Evolutionary conservation across 768 basidiomycete genomes (phyloP).

Genomic region (Rhodocollybia butyracea): DNA sequence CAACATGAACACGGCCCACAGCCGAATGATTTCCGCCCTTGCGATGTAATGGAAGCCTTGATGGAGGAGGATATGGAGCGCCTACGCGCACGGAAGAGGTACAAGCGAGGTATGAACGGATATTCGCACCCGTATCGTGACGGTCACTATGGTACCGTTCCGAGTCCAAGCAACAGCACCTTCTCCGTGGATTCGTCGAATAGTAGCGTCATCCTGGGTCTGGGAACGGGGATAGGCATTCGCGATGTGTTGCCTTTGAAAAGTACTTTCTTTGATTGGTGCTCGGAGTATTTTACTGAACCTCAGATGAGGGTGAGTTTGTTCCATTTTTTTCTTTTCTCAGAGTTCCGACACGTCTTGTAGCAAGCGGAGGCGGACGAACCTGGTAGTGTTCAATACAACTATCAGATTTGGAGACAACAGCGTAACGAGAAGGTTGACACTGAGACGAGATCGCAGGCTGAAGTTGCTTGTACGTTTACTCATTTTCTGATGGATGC

Average conservation of each 20-base stretch:
- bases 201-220: slow-evolving; percentile 67
- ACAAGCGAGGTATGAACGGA: slow-evolving; percentile 28
- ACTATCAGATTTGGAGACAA: slow-evolving; percentile 94
- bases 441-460: slow-evolving; percentile 64
- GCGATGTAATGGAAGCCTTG: slow-evolving; percentile 82
- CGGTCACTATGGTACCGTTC: slow-evolving; percentile 37
- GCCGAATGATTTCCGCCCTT: slow-evolving; percentile 59
- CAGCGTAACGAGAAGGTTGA: slow-evolving; percentile 83
- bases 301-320: slow-evolving; percentile 92
- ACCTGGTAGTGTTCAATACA: slow-evolving; percentile 90
- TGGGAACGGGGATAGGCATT: slow-evolving; percentile 79
- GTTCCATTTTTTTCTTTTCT: slow-evolving; percentile 11
- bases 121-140: slow-evolving; percentile 25
- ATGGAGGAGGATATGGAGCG: slow-evolving; percentile 96
- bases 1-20: slow-evolving; percentile 23
- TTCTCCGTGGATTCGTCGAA: slow-evolving; percentile 69
- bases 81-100: slow-evolving; percentile 62
- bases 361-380: slow-evolving; percentile 95
- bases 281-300: slow-evolving; percentile 95
- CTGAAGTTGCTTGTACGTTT: slow-evolving; percentile 62
- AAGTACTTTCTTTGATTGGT: slow-evolving; percentile 94
- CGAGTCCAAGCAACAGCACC: slow-evolving; percentile 72
- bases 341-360: not conserved
- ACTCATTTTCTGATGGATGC: not conserved
- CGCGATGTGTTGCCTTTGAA: slow-evolving; percentile 86